Conservation (phyloP, 768 basidiomycete genomes). For the Steccherinum ochraceum region DNA sequence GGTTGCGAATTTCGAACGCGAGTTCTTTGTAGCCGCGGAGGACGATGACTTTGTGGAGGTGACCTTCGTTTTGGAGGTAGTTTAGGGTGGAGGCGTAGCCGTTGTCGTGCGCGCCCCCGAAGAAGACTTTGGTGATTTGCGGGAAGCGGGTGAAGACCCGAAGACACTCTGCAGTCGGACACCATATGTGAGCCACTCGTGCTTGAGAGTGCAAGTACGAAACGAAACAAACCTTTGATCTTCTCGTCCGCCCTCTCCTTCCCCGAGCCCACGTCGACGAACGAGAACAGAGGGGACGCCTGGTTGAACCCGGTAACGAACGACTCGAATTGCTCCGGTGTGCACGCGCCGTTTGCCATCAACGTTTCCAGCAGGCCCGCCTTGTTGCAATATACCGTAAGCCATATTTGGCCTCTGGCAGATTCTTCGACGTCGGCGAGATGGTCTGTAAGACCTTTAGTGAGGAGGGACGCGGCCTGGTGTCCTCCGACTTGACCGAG, state of each 20-base stretch:
- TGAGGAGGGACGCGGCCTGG: conserved; percentile 29
- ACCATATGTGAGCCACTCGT: not conserved
- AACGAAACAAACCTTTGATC: conserved; percentile 29
- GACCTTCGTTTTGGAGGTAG: conserved; percentile 31
- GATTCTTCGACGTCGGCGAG: conserved; percentile 21
- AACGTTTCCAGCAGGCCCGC: conserved; percentile 28
- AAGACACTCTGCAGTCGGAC: conserved; percentile 44
- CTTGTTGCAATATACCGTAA: conserved; percentile 33
- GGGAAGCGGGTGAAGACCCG: conserved; percentile 51
- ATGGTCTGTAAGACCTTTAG: conserved; percentile 29
- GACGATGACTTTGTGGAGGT: conserved; percentile 30
- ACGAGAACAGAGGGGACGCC: conserved; percentile 32
- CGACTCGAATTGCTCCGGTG: conserved; percentile 27
- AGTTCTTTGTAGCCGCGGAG: conserved; percentile 33
- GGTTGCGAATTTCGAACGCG: conserved; percentile 26
- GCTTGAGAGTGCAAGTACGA: not conserved
- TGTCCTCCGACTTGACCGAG: conserved; percentile 29
- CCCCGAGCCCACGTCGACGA: conserved; percentile 36
- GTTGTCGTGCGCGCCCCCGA: conserved; percentile 36
- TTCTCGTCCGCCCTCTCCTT: conserved; percentile 38
- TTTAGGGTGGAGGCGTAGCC: conserved; percentile 34
- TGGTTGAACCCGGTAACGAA: conserved; percentile 34
- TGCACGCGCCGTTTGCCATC: conserved; percentile 23
- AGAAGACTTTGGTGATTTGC: conserved; percentile 33
- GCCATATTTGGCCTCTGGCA: conserved; percentile 28